Evolutionary conservation across 1,284 basidiomycete genomes (phyloP).

Genomic region (Rhodotorula glutinis): DNA sequence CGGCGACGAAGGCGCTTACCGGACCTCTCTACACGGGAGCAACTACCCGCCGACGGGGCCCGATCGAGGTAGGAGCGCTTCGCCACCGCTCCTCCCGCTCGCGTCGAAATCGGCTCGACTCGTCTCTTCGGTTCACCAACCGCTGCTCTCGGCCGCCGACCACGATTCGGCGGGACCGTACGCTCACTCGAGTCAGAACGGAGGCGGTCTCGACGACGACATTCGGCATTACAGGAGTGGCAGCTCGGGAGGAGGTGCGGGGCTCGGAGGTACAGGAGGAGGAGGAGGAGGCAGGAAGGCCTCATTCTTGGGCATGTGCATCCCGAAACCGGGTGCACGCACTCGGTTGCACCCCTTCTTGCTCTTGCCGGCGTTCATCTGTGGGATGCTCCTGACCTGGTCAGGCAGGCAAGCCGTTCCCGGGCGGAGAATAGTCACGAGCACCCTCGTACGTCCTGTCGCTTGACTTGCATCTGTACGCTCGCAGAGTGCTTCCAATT

Average conservation of each 20-base stretch:
- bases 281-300: background rate
- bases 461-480: too few species aligned
- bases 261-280: background rate
- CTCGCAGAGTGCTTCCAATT: too few species aligned
- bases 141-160: conserved; percentile 17
- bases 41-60: too few species aligned
- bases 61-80: too few species aligned
- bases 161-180: conserved; percentile 1
- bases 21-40: too few species aligned
- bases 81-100: too few species aligned
- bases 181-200: too few species aligned
- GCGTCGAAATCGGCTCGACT: background rate
- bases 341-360: conserved; percentile 27
- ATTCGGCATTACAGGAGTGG: background rate
- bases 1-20: too few species aligned
- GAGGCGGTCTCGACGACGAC: background rate
- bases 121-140: conserved; percentile 18
- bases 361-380: conserved; percentile 37
- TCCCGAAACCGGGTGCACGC: conserved; percentile 6
- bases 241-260: background rate
- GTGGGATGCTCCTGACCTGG: conserved; percentile 36
- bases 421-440: background rate
- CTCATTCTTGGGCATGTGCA: background rate
- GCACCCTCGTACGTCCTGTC: background rate
- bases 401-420: conserved; percentile 23